These are phyloP conservation scores for Vitis hybrid DNA, from an alignment of 177 flowering plant genomes.

Conservation along the genomic window DNA sequence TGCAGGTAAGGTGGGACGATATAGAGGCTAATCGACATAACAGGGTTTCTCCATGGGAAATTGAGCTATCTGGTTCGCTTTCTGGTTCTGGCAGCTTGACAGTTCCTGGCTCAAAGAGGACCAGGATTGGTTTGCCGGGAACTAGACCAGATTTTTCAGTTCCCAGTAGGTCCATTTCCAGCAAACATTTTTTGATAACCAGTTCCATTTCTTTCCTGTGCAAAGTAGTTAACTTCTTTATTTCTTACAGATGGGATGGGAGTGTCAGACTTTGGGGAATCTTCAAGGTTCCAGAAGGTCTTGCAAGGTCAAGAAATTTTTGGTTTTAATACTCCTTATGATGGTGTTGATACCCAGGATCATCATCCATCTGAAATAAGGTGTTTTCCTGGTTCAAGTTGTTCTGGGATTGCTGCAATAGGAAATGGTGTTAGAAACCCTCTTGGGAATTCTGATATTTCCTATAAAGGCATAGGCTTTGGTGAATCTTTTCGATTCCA, in stretches of 20 bases:
- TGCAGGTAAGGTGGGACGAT: conserved; percentile 96
- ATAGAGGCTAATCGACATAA: conserved; percentile 46
- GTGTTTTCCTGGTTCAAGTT: conserved; percentile 34
- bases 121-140: conserved; percentile 53
- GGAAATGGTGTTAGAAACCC: conserved; percentile 31
- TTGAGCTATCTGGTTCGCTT: conserved; percentile 63
- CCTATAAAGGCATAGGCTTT: conserved; percentile 44
- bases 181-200: neutral
- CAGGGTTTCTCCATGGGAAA: conserved; percentile 97
- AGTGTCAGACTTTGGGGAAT: conserved; percentile 71
- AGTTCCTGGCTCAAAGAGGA: conserved; percentile 62
- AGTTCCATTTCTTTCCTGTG: neutral
- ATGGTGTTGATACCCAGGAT: conserved; percentile 39
- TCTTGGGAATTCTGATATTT: conserved; percentile 28
- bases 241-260: conserved; percentile 56
- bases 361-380: conserved; percentile 40
- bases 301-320: conserved; percentile 99
- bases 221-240: conserved; percentile 5
- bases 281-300: conserved; percentile 93
- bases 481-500: conserved; percentile 70
- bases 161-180: conserved; percentile 44
- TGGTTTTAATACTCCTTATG: conserved; percentile 41
- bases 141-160: conserved; percentile 46
- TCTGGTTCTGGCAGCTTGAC: conserved; percentile 42
- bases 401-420: conserved; percentile 28